Evolutionary conservation across 1,284 basidiomycete genomes (phyloP).

Genomic region (Athelia sp.): DNA sequence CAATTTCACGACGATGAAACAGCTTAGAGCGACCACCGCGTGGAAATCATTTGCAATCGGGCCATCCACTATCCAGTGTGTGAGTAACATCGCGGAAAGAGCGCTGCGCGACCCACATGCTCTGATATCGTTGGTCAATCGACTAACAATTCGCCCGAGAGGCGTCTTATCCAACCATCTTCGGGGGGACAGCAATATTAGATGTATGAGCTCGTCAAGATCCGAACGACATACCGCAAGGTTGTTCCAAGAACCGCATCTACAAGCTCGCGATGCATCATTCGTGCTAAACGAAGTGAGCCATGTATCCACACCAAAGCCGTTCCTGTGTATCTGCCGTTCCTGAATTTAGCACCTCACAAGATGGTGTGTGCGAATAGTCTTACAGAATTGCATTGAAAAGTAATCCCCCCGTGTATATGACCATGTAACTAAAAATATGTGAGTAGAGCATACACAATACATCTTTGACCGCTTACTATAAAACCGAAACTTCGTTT

Average conservation of each 20-base stretch:
- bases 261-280: constrained; percentile 38
- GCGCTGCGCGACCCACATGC: constrained; percentile 10
- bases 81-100: constrained; percentile 4
- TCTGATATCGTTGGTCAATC: constrained; percentile 53
- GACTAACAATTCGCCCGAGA: constrained; percentile 45
- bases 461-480: constrained; percentile 29
- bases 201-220: no score
- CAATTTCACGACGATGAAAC: not conserved
- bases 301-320: constrained; percentile 34
- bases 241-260: constrained; percentile 45
- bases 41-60: not conserved
- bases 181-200: not conserved
- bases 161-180: constrained; percentile 51
- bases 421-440: no score
- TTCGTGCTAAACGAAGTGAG: constrained; percentile 36
- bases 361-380: no score
- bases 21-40: not conserved
- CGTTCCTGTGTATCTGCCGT: no score
- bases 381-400: no score
- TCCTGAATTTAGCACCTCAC: no score
- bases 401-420: no score
- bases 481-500: constrained; percentile 29
- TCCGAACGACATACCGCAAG: constrained; percentile 16
- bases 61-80: constrained; percentile 20
- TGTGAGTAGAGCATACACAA: no score